Evolutionary conservation across 345 rosid genomes (phyloP).

Genomic region (Kernera saxatilis): DNA sequence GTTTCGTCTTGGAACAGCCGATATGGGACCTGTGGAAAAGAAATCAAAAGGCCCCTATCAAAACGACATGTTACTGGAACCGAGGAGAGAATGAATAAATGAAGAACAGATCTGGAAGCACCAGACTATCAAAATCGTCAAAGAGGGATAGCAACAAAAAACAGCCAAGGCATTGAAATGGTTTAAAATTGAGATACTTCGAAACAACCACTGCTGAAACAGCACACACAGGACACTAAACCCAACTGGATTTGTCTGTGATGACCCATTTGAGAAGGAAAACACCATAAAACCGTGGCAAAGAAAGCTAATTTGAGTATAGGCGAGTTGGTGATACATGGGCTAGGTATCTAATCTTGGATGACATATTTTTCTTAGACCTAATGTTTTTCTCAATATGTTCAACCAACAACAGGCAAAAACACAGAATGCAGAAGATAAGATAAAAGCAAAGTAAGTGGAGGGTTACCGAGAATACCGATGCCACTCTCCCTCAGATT

Average conservation of each 20-base stretch:
- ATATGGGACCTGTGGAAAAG: slow-evolving; percentile 57
- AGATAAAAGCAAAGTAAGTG: background rate
- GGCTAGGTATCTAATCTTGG: background rate
- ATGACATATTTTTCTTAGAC: background rate
- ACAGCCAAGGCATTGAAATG: background rate
- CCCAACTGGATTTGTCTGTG: background rate
- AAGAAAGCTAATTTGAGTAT: background rate
- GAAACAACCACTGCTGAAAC: background rate
- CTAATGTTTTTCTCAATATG: background rate
- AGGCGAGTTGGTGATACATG: background rate
- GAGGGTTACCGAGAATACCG: slow-evolving; percentile 29
- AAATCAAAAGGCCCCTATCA: slow-evolving; percentile 56
- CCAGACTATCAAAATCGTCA: slow-evolving; percentile 1
- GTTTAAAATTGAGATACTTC: background rate
- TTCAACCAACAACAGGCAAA: slow-evolving; percentile 3
- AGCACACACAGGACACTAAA: background rate
- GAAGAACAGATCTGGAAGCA: slow-evolving; percentile 5
- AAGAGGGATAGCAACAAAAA: no score
- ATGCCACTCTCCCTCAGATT: slow-evolving; percentile 10
- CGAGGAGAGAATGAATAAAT: background rate
- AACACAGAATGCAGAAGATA: background rate
- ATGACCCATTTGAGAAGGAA: slow-evolving; percentile 3
- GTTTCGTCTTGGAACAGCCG: slow-evolving; percentile 59
- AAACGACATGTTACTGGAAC: slow-evolving; percentile 45
- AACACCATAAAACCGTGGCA: background rate